Evolutionary conservation across 2,329 filamentous ascomycete genomes (phyloP).

Genomic region (Chaetothyriales sp.): DNA sequence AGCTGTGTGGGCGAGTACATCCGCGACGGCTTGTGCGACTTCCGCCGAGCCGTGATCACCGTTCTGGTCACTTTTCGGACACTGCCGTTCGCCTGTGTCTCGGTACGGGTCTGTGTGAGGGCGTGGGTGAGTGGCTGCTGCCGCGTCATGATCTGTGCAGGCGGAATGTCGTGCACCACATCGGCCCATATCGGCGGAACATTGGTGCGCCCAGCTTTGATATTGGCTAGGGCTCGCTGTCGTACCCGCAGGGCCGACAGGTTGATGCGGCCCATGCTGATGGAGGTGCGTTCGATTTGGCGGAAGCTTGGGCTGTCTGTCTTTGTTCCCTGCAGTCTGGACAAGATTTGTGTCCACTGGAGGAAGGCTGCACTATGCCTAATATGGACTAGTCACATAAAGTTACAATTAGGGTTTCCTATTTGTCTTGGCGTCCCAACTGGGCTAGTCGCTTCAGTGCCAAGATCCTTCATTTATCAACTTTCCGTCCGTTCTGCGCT

Average conservation of each 20-base stretch:
- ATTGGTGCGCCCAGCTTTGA: conserved; percentile 23
- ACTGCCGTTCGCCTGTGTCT: conserved; percentile 16
- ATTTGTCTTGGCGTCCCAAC: not conserved
- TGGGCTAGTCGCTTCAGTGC: not conserved
- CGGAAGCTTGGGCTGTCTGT: no score
- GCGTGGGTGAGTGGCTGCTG: conserved; percentile 36
- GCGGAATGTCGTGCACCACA: conserved; percentile 42
- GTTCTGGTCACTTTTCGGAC: conserved; percentile 11
- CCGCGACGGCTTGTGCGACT: conserved; percentile 28
- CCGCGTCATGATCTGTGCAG: conserved; percentile 44
- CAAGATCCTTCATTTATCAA: not conserved
- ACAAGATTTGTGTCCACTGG: no score
- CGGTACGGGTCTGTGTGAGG: conserved; percentile 26
- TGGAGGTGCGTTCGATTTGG: no score
- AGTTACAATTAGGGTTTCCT: no score
- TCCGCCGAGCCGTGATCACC: conserved; percentile 4
- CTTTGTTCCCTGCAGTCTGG: no score
- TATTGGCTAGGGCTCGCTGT: conserved; percentile 27
- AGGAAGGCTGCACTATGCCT: no score
- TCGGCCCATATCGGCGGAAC: conserved; percentile 39
- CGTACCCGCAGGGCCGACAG: conserved; percentile 32
- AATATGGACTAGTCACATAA: no score
- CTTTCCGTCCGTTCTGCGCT: not conserved
- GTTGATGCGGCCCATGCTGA: conserved; percentile 32
- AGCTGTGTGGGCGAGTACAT: conserved; percentile 70